Percentiles rank a stretch among this genome's conserved stretches.
Evolutionary conservation across 2,329 filamentous ascomycete species (phyloP).

Genomic region (Dryadomyces quercivorus): DNA sequence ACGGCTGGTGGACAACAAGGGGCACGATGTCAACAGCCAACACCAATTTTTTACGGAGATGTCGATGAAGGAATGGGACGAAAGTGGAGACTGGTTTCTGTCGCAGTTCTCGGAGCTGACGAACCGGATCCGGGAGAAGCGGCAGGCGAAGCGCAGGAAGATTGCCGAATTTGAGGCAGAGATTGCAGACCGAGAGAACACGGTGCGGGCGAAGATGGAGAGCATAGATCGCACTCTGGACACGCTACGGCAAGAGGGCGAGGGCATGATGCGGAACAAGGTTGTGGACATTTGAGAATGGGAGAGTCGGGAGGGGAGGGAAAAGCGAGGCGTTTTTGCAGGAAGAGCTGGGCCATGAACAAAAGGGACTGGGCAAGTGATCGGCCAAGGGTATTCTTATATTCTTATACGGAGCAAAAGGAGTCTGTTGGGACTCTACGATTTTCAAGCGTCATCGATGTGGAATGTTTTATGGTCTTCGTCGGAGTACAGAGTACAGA

Average conservation of each 20-base stretch:
- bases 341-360: too few species aligned
- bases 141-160: slow-evolving; percentile 35
- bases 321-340: too few species aligned
- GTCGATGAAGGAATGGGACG: slow-evolving; percentile 45
- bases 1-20: slow-evolving; percentile 37
- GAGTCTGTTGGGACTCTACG: too few species aligned
- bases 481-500: too few species aligned
- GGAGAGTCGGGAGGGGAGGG: too few species aligned
- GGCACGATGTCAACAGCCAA: slow-evolving; percentile 28
- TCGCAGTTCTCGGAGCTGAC: slow-evolving; percentile 39
- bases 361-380: too few species aligned
- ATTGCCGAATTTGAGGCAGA: slow-evolving; percentile 41
- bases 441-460: too few species aligned
- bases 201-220: slow-evolving; percentile 38
- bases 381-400: too few species aligned
- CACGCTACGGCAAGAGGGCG: slow-evolving; percentile 43
- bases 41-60: slow-evolving; percentile 39
- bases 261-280: slow-evolving; percentile 40
- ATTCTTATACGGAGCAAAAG: too few species aligned
- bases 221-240: slow-evolving; percentile 41
- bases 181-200: slow-evolving; percentile 40
- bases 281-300: slow-evolving; percentile 15
- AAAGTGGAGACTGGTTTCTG: slow-evolving; percentile 47
- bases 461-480: too few species aligned
- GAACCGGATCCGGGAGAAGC: slow-evolving; percentile 32